phyloP scores from a whole-genome alignment of 2,329 filamentous ascomycete genomes.

The Calonectria leucothoes region DNA sequence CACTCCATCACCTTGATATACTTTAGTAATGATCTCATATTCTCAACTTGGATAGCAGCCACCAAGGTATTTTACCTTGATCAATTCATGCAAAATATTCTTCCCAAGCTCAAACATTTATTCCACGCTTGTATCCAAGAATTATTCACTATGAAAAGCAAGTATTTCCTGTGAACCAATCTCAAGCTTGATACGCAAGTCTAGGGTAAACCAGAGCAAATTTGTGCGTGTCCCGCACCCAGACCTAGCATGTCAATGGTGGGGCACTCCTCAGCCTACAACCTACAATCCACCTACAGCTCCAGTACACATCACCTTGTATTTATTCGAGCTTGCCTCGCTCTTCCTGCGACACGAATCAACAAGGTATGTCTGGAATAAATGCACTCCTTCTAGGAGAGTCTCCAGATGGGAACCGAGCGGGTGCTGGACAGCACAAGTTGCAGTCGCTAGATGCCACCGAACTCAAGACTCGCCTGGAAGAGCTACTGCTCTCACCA shows the following conservation, averaged over 20 bases:
- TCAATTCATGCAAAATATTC: background rate
- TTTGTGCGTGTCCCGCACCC: conserved; percentile 6
- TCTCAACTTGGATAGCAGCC: background rate
- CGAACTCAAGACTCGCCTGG: conserved; percentile 77
- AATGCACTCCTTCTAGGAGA: conserved; percentile 47
- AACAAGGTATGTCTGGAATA: conserved; percentile 47
- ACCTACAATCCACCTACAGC: conserved; percentile 31
- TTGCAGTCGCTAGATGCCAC: conserved; percentile 59
- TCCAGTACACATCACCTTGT: background rate
- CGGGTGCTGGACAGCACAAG: conserved; percentile 23
- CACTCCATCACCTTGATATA: background rate
- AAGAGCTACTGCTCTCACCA: conserved; percentile 82
- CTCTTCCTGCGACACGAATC: conserved; percentile 4
- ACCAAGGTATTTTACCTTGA: background rate
- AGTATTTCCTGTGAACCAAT: background rate
- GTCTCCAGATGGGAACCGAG: conserved; percentile 5
- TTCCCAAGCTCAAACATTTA: background rate
- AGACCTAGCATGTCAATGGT: conserved; percentile 40
- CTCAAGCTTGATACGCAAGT: background rate
- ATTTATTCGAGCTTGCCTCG: background rate
- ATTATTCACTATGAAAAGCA: background rate
- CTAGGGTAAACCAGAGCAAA: conserved; percentile 2
- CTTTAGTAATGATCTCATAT: background rate
- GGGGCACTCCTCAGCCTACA: conserved; percentile 34
- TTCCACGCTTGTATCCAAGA: background rate